Evolutionary conservation across 2,329 filamentous ascomycete species (phyloP).

Genomic region (Tetracladium maxilliforme): DNA sequence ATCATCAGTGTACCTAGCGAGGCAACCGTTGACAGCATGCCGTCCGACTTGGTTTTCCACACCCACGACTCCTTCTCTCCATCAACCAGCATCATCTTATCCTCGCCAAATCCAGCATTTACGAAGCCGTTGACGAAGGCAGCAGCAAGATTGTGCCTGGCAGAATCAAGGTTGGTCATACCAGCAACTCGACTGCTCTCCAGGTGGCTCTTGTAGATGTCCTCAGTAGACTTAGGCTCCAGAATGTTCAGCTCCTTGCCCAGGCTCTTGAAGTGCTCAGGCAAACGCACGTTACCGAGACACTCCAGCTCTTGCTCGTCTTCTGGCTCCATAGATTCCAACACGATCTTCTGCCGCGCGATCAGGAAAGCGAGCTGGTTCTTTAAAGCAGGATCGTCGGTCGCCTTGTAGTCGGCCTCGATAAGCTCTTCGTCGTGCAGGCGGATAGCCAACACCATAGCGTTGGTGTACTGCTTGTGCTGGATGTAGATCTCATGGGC

Average conservation of each 20-base stretch:
- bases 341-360: slow-evolving; percentile 76
- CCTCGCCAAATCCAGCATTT: slow-evolving; percentile 87
- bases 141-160: slow-evolving; percentile 86
- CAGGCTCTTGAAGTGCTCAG: slow-evolving; percentile 85
- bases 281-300: slow-evolving; percentile 72
- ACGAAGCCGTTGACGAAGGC: slow-evolving; percentile 96
- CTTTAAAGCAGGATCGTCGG: slow-evolving; percentile 68
- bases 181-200: slow-evolving; percentile 89
- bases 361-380: slow-evolving; percentile 92
- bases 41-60: slow-evolving; percentile 98
- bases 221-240: slow-evolving; percentile 91
- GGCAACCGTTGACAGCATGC: slow-evolving; percentile 91
- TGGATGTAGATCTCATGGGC: slow-evolving; percentile 88
- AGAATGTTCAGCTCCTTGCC: slow-evolving; percentile 94
- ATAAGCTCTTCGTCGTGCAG: slow-evolving; percentile 81
- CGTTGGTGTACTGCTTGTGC: slow-evolving; percentile 86
- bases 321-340: slow-evolving; percentile 49
- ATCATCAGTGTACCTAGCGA: slow-evolving; percentile 83
- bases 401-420: slow-evolving; percentile 63
- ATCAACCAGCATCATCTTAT: slow-evolving; percentile 94
- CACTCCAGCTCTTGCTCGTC: slow-evolving; percentile 72
- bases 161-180: slow-evolving; percentile 89
- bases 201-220: slow-evolving; percentile 98
- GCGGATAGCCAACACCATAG: slow-evolving; percentile 85
- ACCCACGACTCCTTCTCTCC: slow-evolving; percentile 88